Conservation (phyloP, 108 stramenopile species). For the Aurantiochytrium sp. region DNA sequence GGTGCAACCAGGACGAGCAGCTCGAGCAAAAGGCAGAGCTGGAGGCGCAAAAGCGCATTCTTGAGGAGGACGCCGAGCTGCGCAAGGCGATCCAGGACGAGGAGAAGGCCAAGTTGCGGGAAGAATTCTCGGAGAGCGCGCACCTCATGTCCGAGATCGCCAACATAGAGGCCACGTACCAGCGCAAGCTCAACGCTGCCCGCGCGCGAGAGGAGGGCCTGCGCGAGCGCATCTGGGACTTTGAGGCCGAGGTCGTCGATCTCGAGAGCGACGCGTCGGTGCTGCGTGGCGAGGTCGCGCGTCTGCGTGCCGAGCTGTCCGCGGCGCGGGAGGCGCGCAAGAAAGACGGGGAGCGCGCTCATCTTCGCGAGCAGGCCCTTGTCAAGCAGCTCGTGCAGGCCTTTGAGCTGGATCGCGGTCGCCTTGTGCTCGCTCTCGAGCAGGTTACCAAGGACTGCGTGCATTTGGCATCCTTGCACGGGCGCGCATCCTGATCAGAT, state of each 20-base stretch:
- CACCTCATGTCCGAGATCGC: not conserved
- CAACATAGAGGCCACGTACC: not conserved
- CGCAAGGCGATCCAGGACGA: conserved; percentile 37
- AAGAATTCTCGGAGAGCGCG: conserved; percentile 6
- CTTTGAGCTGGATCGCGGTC: not conserved
- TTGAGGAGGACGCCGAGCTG: conserved; percentile 44
- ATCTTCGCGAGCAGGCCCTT: not conserved
- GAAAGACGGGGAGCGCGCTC: not conserved
- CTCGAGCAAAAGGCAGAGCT: conserved; percentile 56
- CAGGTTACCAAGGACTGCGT: not conserved
- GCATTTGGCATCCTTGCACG: not conserved
- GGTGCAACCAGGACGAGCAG: conserved; percentile 38
- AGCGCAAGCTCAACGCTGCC: not conserved
- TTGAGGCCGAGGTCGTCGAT: not conserved
- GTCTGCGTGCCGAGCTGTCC: not conserved
- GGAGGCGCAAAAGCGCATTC: conserved; percentile 44
- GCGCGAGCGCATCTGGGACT: not conserved
- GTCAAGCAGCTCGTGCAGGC: not conserved
- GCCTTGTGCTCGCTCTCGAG: not conserved
- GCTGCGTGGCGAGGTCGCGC: not conserved
- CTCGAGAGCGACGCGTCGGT: not conserved
- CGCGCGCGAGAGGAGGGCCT: not conserved
- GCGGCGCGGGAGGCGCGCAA: not conserved
- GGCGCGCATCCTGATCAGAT: too few species aligned
- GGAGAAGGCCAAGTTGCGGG: conserved; percentile 21